These are phyloP conservation scores for Chrysoporthe puriensis DNA, from an alignment of 2,329 filamentous ascomycete genomes.

Conservation along the genomic window DNA sequence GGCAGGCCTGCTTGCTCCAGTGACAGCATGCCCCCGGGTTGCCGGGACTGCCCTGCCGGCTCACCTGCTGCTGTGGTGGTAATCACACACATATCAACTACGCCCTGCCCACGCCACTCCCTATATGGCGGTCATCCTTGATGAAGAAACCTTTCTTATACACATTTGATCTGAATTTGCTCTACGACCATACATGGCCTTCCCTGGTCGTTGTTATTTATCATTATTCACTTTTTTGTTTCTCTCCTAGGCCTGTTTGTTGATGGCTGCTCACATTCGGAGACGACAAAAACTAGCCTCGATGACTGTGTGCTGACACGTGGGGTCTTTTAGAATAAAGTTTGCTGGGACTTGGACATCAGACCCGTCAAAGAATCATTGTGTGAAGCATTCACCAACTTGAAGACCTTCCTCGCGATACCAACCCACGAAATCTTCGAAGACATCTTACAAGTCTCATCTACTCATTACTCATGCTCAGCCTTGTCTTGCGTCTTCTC, in stretches of 20 bases:
- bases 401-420: not conserved
- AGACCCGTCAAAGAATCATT: not conserved
- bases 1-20: constrained; percentile 7
- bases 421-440: not conserved
- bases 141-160: constrained; percentile 4
- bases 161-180: not conserved
- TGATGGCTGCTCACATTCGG: constrained; percentile 3
- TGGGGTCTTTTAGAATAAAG: not conserved
- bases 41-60: constrained; percentile 1
- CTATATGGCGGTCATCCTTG: constrained; percentile 9
- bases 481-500: not conserved
- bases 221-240: not conserved
- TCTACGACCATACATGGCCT: not conserved
- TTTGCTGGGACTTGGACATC: not conserved
- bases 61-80: not conserved
- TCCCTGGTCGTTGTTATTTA: not conserved
- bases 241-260: not conserved
- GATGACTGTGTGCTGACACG: constrained; percentile 5
- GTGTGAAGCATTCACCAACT: not conserved
- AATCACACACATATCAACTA: constrained; percentile 6
- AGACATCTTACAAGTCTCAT: not conserved
- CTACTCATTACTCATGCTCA: not conserved
- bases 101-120: constrained; percentile 6
- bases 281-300: not conserved
- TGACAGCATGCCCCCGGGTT: not conserved